These are phyloP conservation scores for Musa balbisiana DNA, from an alignment of 202 grass and related monocot species.

Conservation along the genomic window DNA sequence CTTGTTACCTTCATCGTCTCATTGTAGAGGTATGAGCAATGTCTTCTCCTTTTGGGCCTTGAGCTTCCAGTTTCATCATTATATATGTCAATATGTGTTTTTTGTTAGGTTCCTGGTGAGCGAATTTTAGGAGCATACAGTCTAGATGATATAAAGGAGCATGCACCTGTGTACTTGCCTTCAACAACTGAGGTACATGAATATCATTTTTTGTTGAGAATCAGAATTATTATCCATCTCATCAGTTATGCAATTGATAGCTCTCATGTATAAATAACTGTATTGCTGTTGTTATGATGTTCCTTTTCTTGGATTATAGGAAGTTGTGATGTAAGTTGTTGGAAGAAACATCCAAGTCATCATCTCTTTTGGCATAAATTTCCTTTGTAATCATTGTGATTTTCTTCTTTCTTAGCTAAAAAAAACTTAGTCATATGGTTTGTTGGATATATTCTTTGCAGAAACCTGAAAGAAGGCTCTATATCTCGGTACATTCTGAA, in stretches of 20 bases:
- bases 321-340: background rate
- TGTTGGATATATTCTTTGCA: constrained; percentile 29
- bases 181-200: constrained; percentile 71
- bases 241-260: background rate
- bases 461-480: constrained; percentile 81
- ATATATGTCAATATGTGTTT: constrained; percentile 19
- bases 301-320: background rate
- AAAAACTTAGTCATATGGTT: background rate
- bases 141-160: constrained; percentile 74
- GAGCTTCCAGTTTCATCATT: constrained; percentile 4
- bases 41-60: constrained; percentile 7
- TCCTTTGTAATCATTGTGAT: background rate
- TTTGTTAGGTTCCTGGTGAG: constrained; percentile 73
- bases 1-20: constrained; percentile 89
- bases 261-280: background rate
- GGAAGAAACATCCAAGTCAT: background rate
- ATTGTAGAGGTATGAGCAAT: constrained; percentile 63
- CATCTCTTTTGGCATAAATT: background rate
- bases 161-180: constrained; percentile 54
- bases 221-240: background rate
- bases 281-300: background rate
- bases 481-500: constrained; percentile 74
- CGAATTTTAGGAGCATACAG: constrained; percentile 84
- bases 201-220: background rate
- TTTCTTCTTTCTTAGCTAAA: background rate